Percentiles rank a stretch among this genome's conserved stretches.
Conservation (phyloP, 202 grass and related monocot genomes). For the Eragrostis tef region DNA sequence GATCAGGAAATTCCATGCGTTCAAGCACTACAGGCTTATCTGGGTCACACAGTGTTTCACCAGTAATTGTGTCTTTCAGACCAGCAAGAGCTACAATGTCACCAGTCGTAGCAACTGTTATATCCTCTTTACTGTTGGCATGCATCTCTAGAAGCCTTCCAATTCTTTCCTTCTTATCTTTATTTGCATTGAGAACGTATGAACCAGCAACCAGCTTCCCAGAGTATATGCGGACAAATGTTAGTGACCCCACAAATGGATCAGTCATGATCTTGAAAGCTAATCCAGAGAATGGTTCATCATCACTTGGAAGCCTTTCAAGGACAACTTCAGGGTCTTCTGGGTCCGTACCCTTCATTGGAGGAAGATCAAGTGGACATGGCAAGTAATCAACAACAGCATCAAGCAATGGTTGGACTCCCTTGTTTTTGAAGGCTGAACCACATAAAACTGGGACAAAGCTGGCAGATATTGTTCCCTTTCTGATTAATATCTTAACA, state of each 20-base stretch:
- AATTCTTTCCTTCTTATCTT: slow-evolving; percentile 95
- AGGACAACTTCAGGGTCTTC: slow-evolving; percentile 74
- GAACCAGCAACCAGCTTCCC: slow-evolving; percentile 82
- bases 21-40: slow-evolving; percentile 88
- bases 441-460: slow-evolving; percentile 97
- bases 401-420: slow-evolving; percentile 95
- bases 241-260: slow-evolving; percentile 92
- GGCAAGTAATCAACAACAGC: slow-evolving; percentile 98
- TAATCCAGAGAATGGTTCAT: slow-evolving; percentile 91
- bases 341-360: slow-evolving; percentile 89
- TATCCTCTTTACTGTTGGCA: slow-evolving; percentile 97
- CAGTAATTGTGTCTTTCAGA: slow-evolving; percentile 93
- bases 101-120: slow-evolving; percentile 74
- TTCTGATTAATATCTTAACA: slow-evolving; percentile 86
- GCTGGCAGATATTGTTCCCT: slow-evolving; percentile 72
- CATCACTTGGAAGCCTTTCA: slow-evolving; percentile 71
- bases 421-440: slow-evolving; percentile 98
- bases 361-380: slow-evolving; percentile 79
- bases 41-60: slow-evolving; percentile 86
- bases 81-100: slow-evolving; percentile 97
- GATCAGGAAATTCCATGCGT: slow-evolving; percentile 98
- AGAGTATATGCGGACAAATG: slow-evolving; percentile 94
- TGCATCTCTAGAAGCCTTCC: slow-evolving; percentile 99
- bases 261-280: slow-evolving; percentile 99
- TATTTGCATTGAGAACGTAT: slow-evolving; percentile 96